Conservation (phyloP, 306 rosid genomes). For the Begonia loranthoides region DNA sequence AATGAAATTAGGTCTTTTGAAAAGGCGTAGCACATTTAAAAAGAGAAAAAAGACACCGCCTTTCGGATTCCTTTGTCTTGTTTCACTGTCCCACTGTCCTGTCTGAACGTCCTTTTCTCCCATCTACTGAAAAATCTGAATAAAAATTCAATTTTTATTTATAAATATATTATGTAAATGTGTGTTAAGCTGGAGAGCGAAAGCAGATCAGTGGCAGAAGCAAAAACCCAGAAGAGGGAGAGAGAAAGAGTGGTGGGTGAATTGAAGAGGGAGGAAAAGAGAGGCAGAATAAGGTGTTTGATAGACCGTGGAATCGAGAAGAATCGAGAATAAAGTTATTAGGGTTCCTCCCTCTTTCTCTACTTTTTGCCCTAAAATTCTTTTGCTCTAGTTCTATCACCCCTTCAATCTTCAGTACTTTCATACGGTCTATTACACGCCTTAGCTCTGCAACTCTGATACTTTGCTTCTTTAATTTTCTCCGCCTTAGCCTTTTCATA, state of each 20-base stretch:
- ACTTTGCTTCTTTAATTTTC: constrained; percentile 3
- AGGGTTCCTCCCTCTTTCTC: constrained; percentile 10
- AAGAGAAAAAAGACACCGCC: too few species aligned
- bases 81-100: too few species aligned
- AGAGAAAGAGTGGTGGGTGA: constrained; percentile 6
- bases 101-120: too few species aligned
- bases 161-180: too few species aligned
- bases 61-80: too few species aligned
- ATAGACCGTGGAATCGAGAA: constrained; percentile 40
- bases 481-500: constrained; percentile 5
- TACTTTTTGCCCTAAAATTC: constrained; percentile 3
- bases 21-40: too few species aligned
- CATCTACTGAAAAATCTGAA: too few species aligned
- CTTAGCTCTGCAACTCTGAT: constrained; percentile 16
- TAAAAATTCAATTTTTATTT: too few species aligned
- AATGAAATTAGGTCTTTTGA: too few species aligned
- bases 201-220: constrained; percentile 5
- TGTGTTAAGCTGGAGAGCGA: too few species aligned
- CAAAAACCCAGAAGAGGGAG: constrained; percentile 3
- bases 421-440: constrained; percentile 29
- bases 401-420: constrained; percentile 19
- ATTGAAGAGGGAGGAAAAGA: constrained; percentile 21
- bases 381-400: neutral
- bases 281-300: constrained; percentile 24
- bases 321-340: constrained; percentile 28